phyloP scores from a whole-genome alignment of 768 basidiomycete genomes.

The Mycena floridula region DNA sequence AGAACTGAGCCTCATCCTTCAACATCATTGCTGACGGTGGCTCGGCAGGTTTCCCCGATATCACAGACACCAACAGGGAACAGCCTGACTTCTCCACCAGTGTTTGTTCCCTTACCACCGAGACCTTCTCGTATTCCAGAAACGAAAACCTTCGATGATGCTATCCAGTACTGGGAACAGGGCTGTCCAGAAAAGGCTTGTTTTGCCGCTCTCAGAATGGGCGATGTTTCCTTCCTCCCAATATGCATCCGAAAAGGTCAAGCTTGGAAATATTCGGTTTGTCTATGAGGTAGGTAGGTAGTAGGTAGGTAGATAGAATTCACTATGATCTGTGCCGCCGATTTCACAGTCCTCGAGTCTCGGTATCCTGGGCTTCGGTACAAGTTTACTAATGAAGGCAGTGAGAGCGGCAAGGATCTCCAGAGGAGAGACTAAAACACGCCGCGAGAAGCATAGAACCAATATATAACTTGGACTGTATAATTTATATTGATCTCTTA shows the following conservation, averaged over 20 bases:
- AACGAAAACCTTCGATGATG: conserved; percentile 13
- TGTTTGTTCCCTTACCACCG: conserved; percentile 1
- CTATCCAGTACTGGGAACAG: conserved; percentile 11
- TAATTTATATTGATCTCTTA: neutral
- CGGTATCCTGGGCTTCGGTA: conserved; percentile 2
- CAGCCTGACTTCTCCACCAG: conserved; percentile 2
- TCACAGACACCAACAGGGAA: neutral
- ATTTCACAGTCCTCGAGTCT: conserved; percentile 5
- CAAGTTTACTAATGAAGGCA: conserved; percentile 6
- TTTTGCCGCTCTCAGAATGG: conserved; percentile 12
- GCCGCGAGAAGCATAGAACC: neutral
- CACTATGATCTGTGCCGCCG: too few species aligned
- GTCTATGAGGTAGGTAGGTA: too few species aligned
- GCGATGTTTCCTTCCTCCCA: neutral
- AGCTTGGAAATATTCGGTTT: too few species aligned
- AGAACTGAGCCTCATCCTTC: neutral
- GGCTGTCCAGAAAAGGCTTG: conserved; percentile 8
- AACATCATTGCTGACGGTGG: neutral
- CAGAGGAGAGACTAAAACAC: conserved; percentile 4
- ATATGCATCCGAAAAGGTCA: neutral
- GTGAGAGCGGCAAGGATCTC: conserved; percentile 1
- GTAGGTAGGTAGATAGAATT: too few species aligned
- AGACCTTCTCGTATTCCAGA: conserved; percentile 9
- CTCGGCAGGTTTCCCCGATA: neutral
- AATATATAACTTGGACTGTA: neutral